phyloP scores from a whole-genome alignment of 2,329 filamentous ascomycete genomes.

The Alternaria solani region DNA sequence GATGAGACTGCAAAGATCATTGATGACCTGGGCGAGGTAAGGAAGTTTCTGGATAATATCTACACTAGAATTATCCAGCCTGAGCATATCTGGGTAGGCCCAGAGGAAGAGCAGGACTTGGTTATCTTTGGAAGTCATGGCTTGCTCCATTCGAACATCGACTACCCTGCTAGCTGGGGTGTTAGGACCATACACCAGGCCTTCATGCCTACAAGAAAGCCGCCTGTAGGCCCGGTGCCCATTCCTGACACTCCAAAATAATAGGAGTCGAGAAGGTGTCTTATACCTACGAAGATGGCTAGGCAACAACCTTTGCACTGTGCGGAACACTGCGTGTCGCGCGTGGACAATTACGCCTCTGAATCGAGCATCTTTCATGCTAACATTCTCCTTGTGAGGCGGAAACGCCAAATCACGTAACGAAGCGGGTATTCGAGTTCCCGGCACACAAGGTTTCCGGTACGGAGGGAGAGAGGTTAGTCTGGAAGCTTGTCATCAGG shows the following conservation, averaged over 20 bases:
- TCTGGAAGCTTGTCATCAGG: no score
- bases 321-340: no score
- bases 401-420: no score
- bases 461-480: no score
- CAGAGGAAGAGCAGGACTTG: background rate
- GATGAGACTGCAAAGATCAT: background rate
- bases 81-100: background rate
- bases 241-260: background rate
- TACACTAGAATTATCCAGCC: background rate
- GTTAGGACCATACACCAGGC: background rate
- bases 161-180: background rate
- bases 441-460: no score
- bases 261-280: no score
- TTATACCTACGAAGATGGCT: no score
- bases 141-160: background rate
- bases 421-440: no score
- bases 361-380: no score
- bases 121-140: background rate
- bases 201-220: background rate
- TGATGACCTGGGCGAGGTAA: background rate
- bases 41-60: conserved; percentile 3
- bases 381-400: no score
- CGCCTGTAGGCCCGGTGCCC: background rate
- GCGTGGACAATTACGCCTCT: no score
- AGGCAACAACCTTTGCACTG: no score